phyloP scores from a whole-genome alignment of 148 eudicot genomes.

The Rhododendron kiyosumense region DNA sequence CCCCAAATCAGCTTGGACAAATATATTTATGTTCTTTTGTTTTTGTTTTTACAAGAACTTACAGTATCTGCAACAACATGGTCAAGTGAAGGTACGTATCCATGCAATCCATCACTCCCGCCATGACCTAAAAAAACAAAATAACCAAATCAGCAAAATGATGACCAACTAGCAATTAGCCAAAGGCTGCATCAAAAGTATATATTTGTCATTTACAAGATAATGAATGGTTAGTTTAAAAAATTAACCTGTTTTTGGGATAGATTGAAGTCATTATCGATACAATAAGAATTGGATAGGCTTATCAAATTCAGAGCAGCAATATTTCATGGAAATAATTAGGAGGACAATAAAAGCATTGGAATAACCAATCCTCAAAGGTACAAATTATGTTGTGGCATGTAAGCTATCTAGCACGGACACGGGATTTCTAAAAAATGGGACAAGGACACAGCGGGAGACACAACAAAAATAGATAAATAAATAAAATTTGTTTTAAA shows the following conservation, averaged over 20 bases:
- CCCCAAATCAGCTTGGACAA: background rate
- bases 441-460: no score
- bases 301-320: background rate
- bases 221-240: background rate
- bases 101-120: slow-evolving; percentile 96
- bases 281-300: background rate
- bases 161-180: background rate
- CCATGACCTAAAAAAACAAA: slow-evolving; percentile 66
- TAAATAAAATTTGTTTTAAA: no score
- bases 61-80: slow-evolving; percentile 86
- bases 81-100: slow-evolving; percentile 93
- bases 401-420: no score
- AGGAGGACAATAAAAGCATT: background rate
- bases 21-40: background rate
- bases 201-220: background rate
- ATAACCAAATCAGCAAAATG: background rate
- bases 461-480: no score
- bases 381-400: background rate
- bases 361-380: background rate
- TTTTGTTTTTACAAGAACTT: slow-evolving; percentile 23
- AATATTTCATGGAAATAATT: background rate
- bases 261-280: background rate
- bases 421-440: no score
- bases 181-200: background rate
- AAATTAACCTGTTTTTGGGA: background rate